Evolutionary conservation across 192 early-diverging fungal species (phyloP).

Genomic region (Coemansia furcata): DNA sequence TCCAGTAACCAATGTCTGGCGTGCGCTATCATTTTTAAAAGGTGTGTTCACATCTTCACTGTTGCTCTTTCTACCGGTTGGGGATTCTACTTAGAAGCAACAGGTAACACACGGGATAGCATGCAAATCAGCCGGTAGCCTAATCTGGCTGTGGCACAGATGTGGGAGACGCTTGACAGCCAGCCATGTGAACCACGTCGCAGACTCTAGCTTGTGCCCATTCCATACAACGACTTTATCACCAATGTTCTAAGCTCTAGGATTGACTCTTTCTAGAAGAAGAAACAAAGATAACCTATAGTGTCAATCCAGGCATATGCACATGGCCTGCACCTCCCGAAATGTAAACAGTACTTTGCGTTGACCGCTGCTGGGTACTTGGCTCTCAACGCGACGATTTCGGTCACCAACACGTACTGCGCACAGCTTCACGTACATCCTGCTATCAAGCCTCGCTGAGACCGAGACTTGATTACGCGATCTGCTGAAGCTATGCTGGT

Average conservation of each 20-base stretch:
- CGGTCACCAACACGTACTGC: too few species aligned
- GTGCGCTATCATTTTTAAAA: background rate
- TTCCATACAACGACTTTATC: too few species aligned
- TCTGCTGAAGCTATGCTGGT: too few species aligned
- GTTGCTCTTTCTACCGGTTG: background rate
- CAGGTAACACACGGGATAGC: background rate
- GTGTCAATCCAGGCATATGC: background rate
- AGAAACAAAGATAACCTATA: too few species aligned
- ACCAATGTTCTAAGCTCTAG: too few species aligned
- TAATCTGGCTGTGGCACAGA: background rate
- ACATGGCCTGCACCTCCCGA: background rate
- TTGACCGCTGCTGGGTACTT: too few species aligned
- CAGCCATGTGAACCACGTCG: background rate
- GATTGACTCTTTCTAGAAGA: too few species aligned
- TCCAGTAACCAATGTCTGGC: background rate
- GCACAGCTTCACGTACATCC: too few species aligned
- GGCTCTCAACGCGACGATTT: too few species aligned
- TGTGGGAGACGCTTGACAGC: background rate
- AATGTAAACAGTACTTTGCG: background rate
- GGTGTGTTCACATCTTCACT: background rate
- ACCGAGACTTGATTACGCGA: too few species aligned
- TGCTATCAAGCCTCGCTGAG: too few species aligned
- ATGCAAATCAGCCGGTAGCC: background rate
- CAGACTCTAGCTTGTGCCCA: too few species aligned
- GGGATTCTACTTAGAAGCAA: background rate